Evolutionary conservation across 139 green algal genomes (phyloP), one percentile per base, ranked within the genome.

Genomic region (Prasinococcaceae sp.): DNA sequence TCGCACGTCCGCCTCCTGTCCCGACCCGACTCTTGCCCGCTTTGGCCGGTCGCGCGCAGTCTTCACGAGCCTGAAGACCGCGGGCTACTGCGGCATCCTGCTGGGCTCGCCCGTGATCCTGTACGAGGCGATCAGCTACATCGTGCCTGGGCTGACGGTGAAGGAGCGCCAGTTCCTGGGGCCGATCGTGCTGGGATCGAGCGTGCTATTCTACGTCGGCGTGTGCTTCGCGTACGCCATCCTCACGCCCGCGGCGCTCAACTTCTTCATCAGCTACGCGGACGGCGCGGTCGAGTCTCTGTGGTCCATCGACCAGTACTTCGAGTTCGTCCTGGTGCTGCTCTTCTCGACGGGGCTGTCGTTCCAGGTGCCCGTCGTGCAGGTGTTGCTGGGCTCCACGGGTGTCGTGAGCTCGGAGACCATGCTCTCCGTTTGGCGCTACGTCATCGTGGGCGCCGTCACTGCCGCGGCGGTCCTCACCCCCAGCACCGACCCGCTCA

Each of bases 301-400:
- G 24, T 98, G 90, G 90, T 94, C 81, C 49, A 98, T 98, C 58
- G 90, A 98, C 71, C 88, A 97, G 75, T 98, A 98, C 77, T 98
- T 97, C 73, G 80, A 95, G 72, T 98, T 98, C 74, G 88, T 98
- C 37, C 79, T 97, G 36, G 78, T 96, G 30, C 76, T 98, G 20
- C 88, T 98, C 79, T 79, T 97, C 24, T 81, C 60, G 53, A 98
- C 90, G 5, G 90, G 89, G 2, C 75, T 97, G 22, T 79, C 84
- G 12, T 97, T 97, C 75, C 80, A 94, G 84, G 87, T 98, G 25
- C 90, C 90, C 0, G 86, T 98, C 44, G 82, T 98, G 39, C 90
- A 98, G 69, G 61, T 98, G 10, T 71, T 98, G 66, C 72, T 98
- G 55, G 90, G 90, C 22, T 79, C 92, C 68, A 76, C 84, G 38